Base-by-base conservation (phyloP, 371 early-diverging fungal species). In the Mucor saturninus region DNA sequence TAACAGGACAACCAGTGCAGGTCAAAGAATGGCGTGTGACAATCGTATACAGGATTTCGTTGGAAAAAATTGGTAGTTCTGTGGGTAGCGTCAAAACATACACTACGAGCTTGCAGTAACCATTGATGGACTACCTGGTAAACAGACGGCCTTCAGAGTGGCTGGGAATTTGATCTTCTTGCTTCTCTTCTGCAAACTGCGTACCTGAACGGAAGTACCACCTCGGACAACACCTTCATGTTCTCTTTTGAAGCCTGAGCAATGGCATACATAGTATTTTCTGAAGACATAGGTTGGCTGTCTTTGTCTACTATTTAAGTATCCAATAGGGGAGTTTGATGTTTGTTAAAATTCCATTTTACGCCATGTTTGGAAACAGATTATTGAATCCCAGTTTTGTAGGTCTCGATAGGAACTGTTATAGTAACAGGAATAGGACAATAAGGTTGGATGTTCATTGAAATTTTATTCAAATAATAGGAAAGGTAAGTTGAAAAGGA, bases 81-180 rank as follows among this genome's bases (percentile, higher is more conserved):
- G 49, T 58, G 50, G 2, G 59, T 50, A 26, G 59, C 50, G 49
- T 58, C 49, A 9, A 58, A 11, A 43, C 59, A 58, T 4, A 50
- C 15, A 21, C 21, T 21, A 21, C 21, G 21, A 21, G 21, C 21
- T 21, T 21, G 21, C 0, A 21, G 21, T 26, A 4, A 61, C 54
- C 8, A n/a, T 35, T 3, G 53, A 11, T 21, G 45, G 61, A 10
- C 29, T 29, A n/a, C 15, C 15, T 42, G 42, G 42, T 6, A 9
- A 53, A 21, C 61, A 61, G 5, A 45, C 53, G 2, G 35, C 54
- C 37, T 43, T 61, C n/a, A 61, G 42, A 31, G 4, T 26, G n/a
- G 61, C 61, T n/a, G 26, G 26, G 13, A 46, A 53, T 8, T 39
- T 42, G 8, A 4, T 32, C 31, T 61, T 61, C 31, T 61, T 61